phyloP scores from a whole-genome alignment of 2,329 filamentous ascomycete genomes.

The Pseudogymnoascus sp. region DNA sequence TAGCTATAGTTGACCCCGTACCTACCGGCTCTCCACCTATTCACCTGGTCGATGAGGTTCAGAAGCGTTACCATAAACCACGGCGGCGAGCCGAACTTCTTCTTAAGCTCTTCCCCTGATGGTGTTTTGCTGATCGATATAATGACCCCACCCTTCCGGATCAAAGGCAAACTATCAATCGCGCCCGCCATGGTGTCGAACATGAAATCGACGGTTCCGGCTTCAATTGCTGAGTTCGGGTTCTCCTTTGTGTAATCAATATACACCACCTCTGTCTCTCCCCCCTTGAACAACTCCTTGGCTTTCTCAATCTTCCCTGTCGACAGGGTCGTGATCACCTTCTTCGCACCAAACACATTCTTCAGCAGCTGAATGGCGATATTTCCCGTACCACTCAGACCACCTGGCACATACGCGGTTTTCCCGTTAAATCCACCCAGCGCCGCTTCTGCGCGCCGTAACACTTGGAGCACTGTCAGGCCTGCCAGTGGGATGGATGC shows the following conservation, averaged over 20 bases:
- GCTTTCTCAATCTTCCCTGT: constrained; percentile 43
- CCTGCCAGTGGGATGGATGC: constrained; percentile 38
- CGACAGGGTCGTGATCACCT: constrained; percentile 46
- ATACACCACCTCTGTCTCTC: constrained; percentile 38
- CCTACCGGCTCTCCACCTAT: constrained; percentile 27
- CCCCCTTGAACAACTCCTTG: constrained; percentile 26
- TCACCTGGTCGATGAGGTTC: constrained; percentile 28
- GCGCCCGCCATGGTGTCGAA: constrained; percentile 41
- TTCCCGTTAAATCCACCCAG: constrained; percentile 14
- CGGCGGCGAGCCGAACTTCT: constrained; percentile 25
- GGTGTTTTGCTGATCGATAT: constrained; percentile 33
- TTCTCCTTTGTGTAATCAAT: constrained; percentile 42
- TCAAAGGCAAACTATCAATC: constrained; percentile 35
- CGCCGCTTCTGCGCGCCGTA: constrained; percentile 7
- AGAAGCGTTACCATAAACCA: constrained; percentile 22
- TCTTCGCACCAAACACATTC: constrained; percentile 40
- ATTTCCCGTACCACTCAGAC: constrained; percentile 41
- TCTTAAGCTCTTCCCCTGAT: constrained; percentile 32
- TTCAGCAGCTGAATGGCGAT: constrained; percentile 43
- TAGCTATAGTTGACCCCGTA: constrained; percentile 34
- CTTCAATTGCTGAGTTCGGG: constrained; percentile 32
- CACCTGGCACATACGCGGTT: constrained; percentile 42
- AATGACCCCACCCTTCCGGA: constrained; percentile 32
- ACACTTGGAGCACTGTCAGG: constrained; percentile 34
- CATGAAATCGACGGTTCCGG: constrained; percentile 42